phyloP scores from a whole-genome alignment of 1,284 basidiomycete genomes.

The Ceratobasidium sp. region DNA sequence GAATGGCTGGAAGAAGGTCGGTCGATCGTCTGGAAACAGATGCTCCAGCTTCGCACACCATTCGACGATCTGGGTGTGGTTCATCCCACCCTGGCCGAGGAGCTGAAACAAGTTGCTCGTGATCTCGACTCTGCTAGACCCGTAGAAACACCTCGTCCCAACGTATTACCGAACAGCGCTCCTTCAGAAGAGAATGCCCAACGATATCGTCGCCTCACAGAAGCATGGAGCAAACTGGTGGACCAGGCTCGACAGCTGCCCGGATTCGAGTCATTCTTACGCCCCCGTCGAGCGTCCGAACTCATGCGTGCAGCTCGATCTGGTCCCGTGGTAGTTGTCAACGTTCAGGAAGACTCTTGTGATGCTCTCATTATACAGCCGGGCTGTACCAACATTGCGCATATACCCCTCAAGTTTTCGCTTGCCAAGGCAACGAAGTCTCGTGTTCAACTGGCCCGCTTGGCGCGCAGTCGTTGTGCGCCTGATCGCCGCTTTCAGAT shows the following conservation, averaged over 20 bases:
- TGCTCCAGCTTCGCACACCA: conserved; percentile 54
- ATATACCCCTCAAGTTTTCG: neutral
- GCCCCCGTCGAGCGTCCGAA: neutral
- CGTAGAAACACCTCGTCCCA: neutral
- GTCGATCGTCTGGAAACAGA: conserved; percentile 55
- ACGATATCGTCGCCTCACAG: neutral
- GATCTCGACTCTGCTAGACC: conserved; percentile 47
- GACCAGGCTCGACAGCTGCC: neutral
- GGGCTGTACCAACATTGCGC: neutral
- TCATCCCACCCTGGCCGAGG: conserved; percentile 22
- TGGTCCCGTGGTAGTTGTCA: neutral
- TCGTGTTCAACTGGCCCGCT: neutral
- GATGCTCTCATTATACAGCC: neutral
- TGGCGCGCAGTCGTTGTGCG: neutral
- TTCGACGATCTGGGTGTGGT: conserved; percentile 52
- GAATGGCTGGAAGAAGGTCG: conserved; percentile 55
- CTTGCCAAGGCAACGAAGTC: neutral
- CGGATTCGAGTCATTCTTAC: neutral
- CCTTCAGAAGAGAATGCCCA: neutral
- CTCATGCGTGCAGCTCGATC: neutral
- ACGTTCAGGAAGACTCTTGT: neutral
- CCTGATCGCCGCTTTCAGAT: neutral
- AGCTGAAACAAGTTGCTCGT: neutral
- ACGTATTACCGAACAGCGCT: neutral
- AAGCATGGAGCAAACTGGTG: neutral